These are phyloP conservation scores for Saturnispora serradocipensis DNA, from an alignment of 805 yeast species.

Conservation along the genomic window DNA sequence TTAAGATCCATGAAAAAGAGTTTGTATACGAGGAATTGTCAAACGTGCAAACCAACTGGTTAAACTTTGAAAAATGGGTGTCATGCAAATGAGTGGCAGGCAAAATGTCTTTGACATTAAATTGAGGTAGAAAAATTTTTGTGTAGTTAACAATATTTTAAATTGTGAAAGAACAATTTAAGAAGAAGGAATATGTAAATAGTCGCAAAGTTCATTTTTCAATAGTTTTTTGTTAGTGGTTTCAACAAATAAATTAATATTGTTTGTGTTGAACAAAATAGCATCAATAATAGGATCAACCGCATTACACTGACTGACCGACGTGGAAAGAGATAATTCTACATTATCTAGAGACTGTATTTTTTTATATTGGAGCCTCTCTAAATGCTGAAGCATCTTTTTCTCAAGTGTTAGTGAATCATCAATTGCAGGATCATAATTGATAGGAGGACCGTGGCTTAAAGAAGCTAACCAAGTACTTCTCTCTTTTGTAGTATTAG, in stretches of 20 bases:
- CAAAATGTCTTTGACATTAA: no score
- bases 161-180: background rate
- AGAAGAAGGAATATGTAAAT: background rate
- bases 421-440: constrained; percentile 60
- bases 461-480: constrained; percentile 47
- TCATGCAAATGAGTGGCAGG: no score
- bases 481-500: constrained; percentile 47
- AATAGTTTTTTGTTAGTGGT: constrained; percentile 73
- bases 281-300: constrained; percentile 32
- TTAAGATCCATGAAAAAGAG: no score
- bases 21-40: no score
- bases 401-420: constrained; percentile 49
- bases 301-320: constrained; percentile 44
- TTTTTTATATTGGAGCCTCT: constrained; percentile 52
- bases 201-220: constrained; percentile 50
- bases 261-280: background rate
- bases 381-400: constrained; percentile 50
- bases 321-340: constrained; percentile 32
- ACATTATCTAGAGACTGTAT: constrained; percentile 47
- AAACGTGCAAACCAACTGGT: no score
- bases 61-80: no score
- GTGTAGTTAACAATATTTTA: background rate
- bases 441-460: constrained; percentile 24
- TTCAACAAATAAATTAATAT: background rate
- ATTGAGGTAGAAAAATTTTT: no score